A percentile compares a stretch with the other conserved stretches of the same genome.
Evolutionary conservation across 1,284 basidiomycete species (phyloP).

Genomic region (Naganishia cerealis): DNA sequence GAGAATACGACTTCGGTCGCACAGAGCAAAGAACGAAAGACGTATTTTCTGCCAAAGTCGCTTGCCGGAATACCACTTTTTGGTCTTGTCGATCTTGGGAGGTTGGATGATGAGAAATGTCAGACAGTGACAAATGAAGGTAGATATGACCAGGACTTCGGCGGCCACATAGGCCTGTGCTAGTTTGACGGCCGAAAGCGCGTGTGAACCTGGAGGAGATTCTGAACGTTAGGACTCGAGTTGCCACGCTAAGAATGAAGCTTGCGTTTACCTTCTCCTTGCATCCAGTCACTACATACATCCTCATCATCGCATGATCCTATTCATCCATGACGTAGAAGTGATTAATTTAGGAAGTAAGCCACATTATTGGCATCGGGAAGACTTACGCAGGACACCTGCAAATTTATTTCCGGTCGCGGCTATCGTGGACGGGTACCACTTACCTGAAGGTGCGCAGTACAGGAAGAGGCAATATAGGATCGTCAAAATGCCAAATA

Average conservation of each 20-base stretch:
- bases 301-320: neutral
- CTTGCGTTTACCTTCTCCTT: neutral
- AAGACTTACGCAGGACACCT: constrained; percentile 7
- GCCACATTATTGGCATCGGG: neutral
- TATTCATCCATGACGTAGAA: neutral
- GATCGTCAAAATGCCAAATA: neutral
- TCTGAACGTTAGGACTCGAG: neutral
- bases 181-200: neutral
- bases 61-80: neutral
- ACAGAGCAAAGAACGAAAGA: neutral
- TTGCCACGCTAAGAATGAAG: neutral
- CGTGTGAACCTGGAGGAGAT: neutral
- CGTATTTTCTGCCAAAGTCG: neutral
- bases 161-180: constrained; percentile 15
- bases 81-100: neutral
- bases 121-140: neutral
- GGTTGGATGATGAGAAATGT: neutral
- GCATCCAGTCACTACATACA: constrained; percentile 6
- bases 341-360: neutral
- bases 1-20: neutral
- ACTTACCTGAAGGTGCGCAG: neutral
- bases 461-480: constrained; percentile 9
- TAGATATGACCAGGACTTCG: neutral
- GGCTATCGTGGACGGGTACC: constrained; percentile 8
- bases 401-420: neutral